Evolutionary conservation across 108 stramenopile species (phyloP).

Genomic region (Cyclotella choctawhatcheeana): DNA sequence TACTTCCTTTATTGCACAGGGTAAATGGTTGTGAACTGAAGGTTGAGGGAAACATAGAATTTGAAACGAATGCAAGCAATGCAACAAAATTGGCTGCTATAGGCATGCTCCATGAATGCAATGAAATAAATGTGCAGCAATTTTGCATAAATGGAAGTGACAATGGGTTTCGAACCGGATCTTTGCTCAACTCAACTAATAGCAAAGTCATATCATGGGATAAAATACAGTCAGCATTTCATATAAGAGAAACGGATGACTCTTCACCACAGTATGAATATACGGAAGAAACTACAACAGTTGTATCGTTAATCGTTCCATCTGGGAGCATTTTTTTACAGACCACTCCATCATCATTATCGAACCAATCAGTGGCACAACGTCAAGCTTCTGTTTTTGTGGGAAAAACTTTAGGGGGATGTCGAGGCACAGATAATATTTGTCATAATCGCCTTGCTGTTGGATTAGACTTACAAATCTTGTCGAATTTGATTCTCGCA

Average conservation of each 20-base stretch:
- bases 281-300: background rate
- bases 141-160: constrained; percentile 11
- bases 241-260: background rate
- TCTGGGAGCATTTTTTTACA: background rate
- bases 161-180: background rate
- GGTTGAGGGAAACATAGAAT: constrained; percentile 19
- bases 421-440: background rate
- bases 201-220: constrained; percentile 37
- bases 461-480: constrained; percentile 28
- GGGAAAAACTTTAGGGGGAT: background rate
- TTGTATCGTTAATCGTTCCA: constrained; percentile 18
- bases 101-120: constrained; percentile 23
- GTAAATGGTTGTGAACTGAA: constrained; percentile 21
- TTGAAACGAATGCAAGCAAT: background rate
- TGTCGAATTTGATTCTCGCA: constrained; percentile 15
- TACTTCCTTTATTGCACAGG: constrained; percentile 29
- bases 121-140: constrained; percentile 17
- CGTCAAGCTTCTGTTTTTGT: constrained; percentile 1
- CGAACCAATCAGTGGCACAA: background rate
- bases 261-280: background rate
- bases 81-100: background rate
- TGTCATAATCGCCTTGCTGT: constrained; percentile 26
- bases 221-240: constrained; percentile 23
- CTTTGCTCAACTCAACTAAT: constrained; percentile 3
- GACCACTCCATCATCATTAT: background rate